These are phyloP conservation scores for Cicer arietinum DNA, from an alignment of 306 rosid species.

Conservation along the genomic window DNA sequence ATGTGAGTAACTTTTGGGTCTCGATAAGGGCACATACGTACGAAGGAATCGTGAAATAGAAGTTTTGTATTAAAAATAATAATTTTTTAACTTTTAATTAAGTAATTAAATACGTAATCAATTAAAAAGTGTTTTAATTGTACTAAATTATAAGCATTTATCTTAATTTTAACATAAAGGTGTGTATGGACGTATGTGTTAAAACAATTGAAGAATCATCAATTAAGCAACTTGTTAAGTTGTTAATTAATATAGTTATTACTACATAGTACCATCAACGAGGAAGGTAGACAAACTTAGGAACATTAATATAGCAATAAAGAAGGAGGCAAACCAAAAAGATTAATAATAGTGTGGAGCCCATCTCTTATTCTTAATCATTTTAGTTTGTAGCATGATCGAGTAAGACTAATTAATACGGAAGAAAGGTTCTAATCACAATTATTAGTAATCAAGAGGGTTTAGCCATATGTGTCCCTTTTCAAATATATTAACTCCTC, in stretches of 20 bases:
- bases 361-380: constrained; percentile 57
- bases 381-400: constrained; percentile 33
- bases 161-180: constrained; percentile 2
- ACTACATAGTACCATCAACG: constrained; percentile 16
- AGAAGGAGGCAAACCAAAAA: constrained; percentile 42
- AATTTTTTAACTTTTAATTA: too few relatives aligned
- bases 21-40: too few relatives aligned
- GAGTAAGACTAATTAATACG: constrained; percentile 50
- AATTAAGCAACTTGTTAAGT: constrained; percentile 19
- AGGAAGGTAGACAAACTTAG: constrained; percentile 41
- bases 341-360: constrained; percentile 64
- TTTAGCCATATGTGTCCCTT: constrained; percentile 44
- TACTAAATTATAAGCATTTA: too few relatives aligned
- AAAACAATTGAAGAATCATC: neutral
- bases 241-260: neutral
- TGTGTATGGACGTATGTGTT: neutral
- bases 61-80: too few relatives aligned
- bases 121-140: too few relatives aligned
- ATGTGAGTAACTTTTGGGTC: too few relatives aligned
- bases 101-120: too few relatives aligned
- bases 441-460: constrained; percentile 47
- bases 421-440: constrained; percentile 54
- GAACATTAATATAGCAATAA: constrained; percentile 25
- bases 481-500: constrained; percentile 34
- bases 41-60: too few relatives aligned